Evolutionary conservation across 2,329 filamentous ascomycete species (phyloP), one percentile per base, ranked within the genome.

Genomic region (Ambrosiella cleistominuta): DNA sequence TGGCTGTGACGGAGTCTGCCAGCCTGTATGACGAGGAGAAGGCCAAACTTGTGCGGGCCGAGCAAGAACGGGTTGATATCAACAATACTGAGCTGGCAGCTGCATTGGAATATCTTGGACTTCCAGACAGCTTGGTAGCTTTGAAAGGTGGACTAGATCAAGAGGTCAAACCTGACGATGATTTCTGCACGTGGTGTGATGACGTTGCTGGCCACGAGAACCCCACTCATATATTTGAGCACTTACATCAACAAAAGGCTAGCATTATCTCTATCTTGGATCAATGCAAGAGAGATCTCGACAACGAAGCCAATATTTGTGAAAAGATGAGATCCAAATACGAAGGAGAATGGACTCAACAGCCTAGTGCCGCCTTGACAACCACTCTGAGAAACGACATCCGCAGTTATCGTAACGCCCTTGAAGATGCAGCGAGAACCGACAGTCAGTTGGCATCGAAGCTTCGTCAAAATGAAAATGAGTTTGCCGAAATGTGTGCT

Each of bases 291-390:
- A 95, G 95, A 68, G 86, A 94, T 65, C 72, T 98, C 47, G 93
- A 98, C 64, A 89, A 93, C 82, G 93, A 98, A 69, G 94, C 97
- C 71, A 94, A 88, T 58, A 88, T 97, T 0, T 98, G 93, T 68
- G 93, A 98, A 69, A 98, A 97, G 75, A 98, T 98, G 93, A 81
- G 93, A 52, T 94, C 89, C 11, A 98, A 98, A 68, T 97, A 97
- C 68, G 90, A 91, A 58, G 79, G 77, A 36, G 91, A 97, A 57
- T 98, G 93, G 93, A 95, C 88, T 15, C 93, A 98, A 66, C 93
- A 98, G 66, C 93, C 93, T 9, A 97, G 91, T 67, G 88, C 87
- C 38, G 79, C 88, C 59, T 77, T 98, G 45, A 98, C 91, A 1
- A 83, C 86, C 3, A 97, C 91, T 0, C 72, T 98, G 54, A 80